Percentiles rank a stretch among this genome's conserved stretches.
These are phyloP conservation scores for Lasiodiplodia sp. DNA, from an alignment of 2,329 filamentous ascomycete species.

Conservation along the genomic window DNA sequence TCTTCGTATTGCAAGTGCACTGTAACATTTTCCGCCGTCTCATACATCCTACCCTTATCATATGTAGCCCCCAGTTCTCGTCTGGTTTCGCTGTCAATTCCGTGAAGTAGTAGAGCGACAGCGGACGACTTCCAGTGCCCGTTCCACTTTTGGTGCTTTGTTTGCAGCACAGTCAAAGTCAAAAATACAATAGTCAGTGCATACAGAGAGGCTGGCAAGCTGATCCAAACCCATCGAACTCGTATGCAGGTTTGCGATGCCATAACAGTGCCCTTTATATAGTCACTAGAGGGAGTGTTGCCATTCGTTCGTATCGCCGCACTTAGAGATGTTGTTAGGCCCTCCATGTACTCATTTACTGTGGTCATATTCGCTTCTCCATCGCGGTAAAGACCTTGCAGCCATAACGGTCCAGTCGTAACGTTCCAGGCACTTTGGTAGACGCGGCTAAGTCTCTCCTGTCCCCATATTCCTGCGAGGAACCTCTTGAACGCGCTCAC, in stretches of 20 bases:
- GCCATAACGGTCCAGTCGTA: not conserved
- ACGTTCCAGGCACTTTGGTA: too few species aligned
- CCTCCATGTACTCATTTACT: not conserved
- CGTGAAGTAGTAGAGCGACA: constrained; percentile 1
- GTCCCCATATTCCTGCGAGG: not conserved
- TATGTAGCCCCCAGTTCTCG: not conserved
- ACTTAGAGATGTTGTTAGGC: not conserved
- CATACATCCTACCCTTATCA: not conserved
- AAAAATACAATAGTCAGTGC: not conserved
- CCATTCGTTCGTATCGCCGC: not conserved
- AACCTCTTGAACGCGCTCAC: not conserved
- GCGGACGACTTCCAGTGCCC: not conserved
- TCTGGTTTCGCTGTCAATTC: not conserved
- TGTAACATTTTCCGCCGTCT: not conserved
- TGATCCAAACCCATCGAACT: not conserved
- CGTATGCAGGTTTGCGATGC: not conserved
- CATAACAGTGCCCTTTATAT: not conserved
- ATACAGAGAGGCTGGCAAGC: not conserved
- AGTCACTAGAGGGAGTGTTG: not conserved
- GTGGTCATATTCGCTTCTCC: constrained; percentile 4
- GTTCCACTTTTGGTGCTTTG: not conserved
- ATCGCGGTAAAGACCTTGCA: not conserved
- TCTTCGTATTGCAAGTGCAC: not conserved
- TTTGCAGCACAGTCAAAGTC: not conserved
- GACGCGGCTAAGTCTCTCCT: not conserved